A percentile compares a stretch with the other conserved stretches of the same genome.
These are phyloP conservation scores for Arthrobotrys pseudoclavata DNA, from an alignment of 2,329 filamentous ascomycete genomes.

Conservation along the genomic window DNA sequence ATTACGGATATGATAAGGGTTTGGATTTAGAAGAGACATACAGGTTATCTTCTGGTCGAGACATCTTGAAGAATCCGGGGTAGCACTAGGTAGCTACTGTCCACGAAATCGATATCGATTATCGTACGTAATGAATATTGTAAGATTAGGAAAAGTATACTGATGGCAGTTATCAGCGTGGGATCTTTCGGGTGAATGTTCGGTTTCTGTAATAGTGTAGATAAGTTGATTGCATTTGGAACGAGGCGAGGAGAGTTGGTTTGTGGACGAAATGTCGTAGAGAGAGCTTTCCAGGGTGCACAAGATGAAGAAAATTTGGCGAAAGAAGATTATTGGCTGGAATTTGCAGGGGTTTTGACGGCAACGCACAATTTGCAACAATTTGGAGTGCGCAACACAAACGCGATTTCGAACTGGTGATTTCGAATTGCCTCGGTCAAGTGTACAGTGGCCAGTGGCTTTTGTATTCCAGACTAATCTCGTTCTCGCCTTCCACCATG, in stretches of 20 bases:
- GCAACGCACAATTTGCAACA: conserved; percentile 54
- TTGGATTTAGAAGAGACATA: conserved; percentile 67
- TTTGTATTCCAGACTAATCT: no score
- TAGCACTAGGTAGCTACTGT: conserved; percentile 52
- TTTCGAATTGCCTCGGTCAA: no score
- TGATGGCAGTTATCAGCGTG: conserved; percentile 33
- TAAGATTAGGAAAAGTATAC: not conserved
- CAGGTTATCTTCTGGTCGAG: conserved; percentile 95
- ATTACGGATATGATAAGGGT: conserved; percentile 3
- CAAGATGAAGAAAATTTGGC: conserved; percentile 55
- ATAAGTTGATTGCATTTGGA: conserved; percentile 45
- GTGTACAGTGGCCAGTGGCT: no score
- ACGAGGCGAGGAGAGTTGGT: conserved; percentile 19
- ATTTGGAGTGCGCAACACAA: not conserved
- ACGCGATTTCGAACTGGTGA: not conserved
- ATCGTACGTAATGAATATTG: not conserved
- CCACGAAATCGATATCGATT: not conserved
- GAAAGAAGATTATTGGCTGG: conserved; percentile 45
- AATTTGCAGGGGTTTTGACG: not conserved
- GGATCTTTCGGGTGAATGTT: conserved; percentile 55
- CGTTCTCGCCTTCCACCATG: no score
- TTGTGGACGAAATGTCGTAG: conserved; percentile 35
- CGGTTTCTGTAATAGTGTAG: conserved; percentile 29
- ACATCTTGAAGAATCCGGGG: conserved; percentile 76
- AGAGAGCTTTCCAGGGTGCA: conserved; percentile 30